phyloP scores from a whole-genome alignment of 805 yeast species.

The Kluyveromyces wickerhamii region DNA sequence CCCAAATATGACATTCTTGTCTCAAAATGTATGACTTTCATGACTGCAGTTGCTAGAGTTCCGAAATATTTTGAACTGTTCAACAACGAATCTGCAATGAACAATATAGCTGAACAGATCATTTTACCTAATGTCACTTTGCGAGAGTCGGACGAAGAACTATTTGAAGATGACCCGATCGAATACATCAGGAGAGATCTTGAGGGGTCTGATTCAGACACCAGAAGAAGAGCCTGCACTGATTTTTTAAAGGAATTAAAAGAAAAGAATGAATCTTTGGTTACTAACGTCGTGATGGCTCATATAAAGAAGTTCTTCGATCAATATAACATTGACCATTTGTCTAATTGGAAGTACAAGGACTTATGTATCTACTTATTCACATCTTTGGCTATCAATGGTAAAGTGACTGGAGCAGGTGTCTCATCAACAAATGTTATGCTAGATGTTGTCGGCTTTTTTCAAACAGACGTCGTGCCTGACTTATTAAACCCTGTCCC shows the following conservation, averaged over 20 bases:
- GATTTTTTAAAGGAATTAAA: slow-evolving; percentile 85
- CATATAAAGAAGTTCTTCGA: slow-evolving; percentile 63
- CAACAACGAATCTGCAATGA: slow-evolving; percentile 52
- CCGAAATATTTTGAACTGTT: slow-evolving; percentile 62
- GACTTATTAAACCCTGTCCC: slow-evolving; percentile 56
- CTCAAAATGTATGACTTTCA: slow-evolving; percentile 68
- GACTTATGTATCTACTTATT: slow-evolving; percentile 83
- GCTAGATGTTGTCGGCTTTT: slow-evolving; percentile 82
- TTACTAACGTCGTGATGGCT: slow-evolving; percentile 65
- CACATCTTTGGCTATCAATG: slow-evolving; percentile 85
- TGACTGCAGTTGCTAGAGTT: slow-evolving; percentile 72
- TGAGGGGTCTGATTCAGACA: slow-evolving; percentile 91
- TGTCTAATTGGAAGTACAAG: slow-evolving; percentile 69
- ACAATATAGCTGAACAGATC: slow-evolving; percentile 72
- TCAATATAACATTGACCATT: slow-evolving; percentile 37
- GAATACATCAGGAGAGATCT: slow-evolving; percentile 86
- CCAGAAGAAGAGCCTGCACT: slow-evolving; percentile 88
- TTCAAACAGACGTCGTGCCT: slow-evolving; percentile 69
- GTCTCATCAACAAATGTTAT: slow-evolving; percentile 78
- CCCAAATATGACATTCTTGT: slow-evolving; percentile 80
- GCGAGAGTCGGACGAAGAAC: slow-evolving; percentile 83
- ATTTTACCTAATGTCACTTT: slow-evolving; percentile 82
- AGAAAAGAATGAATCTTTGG: slow-evolving; percentile 62
- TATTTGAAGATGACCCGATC: slow-evolving; percentile 95
- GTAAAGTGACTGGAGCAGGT: slow-evolving; percentile 78